Evolutionary conservation across 768 basidiomycete genomes (phyloP).

Genomic region (Mycena pura): DNA sequence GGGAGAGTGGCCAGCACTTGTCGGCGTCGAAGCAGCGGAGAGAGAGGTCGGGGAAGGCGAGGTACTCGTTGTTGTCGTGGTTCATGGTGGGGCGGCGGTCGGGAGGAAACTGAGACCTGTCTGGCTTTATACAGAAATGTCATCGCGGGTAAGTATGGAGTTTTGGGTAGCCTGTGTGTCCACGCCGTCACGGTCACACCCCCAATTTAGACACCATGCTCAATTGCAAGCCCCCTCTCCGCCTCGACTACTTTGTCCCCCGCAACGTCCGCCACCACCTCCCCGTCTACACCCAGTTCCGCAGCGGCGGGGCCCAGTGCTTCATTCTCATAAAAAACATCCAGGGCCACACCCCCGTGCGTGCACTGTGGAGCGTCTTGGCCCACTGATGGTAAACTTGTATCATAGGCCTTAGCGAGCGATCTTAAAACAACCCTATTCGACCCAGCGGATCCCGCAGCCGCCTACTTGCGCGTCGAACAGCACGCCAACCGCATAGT

Average conservation of each 20-base stretch:
- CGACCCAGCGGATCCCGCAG: slow-evolving; percentile 49
- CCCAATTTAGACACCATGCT: too few relatives aligned
- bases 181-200: background rate
- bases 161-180: background rate
- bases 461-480: slow-evolving; percentile 55
- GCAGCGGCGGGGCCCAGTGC: slow-evolving; percentile 67
- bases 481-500: slow-evolving; percentile 59
- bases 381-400: slow-evolving; percentile 22
- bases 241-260: slow-evolving; percentile 60
- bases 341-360: slow-evolving; percentile 65
- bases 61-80: slow-evolving; percentile 28
- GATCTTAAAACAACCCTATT: slow-evolving; percentile 64
- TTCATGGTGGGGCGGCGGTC: slow-evolving; percentile 28
- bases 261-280: slow-evolving; percentile 72
- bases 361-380: slow-evolving; percentile 30
- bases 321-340: slow-evolving; percentile 70
- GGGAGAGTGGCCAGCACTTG: slow-evolving; percentile 26
- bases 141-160: slow-evolving; percentile 20
- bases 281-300: slow-evolving; percentile 78
- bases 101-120: background rate
- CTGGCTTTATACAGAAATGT: slow-evolving; percentile 38
- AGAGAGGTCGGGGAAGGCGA: slow-evolving; percentile 26
- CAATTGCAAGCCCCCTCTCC: background rate
- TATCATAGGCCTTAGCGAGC: slow-evolving; percentile 55
- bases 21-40: slow-evolving; percentile 19